Evolutionary conservation across 192 early-diverging fungal species (phyloP).

Genomic region (Backusella mclennaniae): DNA sequence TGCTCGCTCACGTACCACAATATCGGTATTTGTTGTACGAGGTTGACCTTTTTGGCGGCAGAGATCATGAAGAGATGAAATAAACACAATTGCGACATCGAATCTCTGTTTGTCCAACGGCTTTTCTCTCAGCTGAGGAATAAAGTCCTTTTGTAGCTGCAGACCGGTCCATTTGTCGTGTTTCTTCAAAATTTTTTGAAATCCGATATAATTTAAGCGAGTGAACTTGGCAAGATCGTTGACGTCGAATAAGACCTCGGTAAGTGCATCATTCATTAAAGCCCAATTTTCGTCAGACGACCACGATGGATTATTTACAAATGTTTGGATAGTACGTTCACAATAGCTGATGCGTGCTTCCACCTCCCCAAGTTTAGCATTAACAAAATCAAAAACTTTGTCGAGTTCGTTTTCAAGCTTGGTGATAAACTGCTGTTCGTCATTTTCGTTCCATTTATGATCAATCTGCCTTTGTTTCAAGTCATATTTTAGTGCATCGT

Average conservation of each 20-base stretch:
- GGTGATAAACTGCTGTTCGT: slow-evolving; percentile 79
- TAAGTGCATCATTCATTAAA: slow-evolving; percentile 59
- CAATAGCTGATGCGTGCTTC: slow-evolving; percentile 71
- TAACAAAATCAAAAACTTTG: slow-evolving; percentile 76
- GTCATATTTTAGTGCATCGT: slow-evolving; percentile 80
- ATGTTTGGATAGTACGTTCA: slow-evolving; percentile 55
- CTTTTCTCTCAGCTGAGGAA: slow-evolving; percentile 72
- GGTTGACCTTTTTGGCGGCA: slow-evolving; percentile 48
- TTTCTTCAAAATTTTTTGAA: slow-evolving; percentile 96
- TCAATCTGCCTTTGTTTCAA: slow-evolving; percentile 67
- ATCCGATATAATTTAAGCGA: slow-evolving; percentile 82
- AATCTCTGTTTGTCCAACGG: slow-evolving; percentile 87
- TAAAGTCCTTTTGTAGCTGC: slow-evolving; percentile 71
- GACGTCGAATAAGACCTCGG: slow-evolving; percentile 71
- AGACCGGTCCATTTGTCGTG: slow-evolving; percentile 91
- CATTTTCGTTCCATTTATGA: slow-evolving; percentile 57
- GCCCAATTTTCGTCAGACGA: slow-evolving; percentile 47
- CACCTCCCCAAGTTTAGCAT: slow-evolving; percentile 74
- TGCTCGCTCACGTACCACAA: slow-evolving; percentile 65
- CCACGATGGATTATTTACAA: slow-evolving; percentile 50
- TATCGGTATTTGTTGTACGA: slow-evolving; percentile 25
- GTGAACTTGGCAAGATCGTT: slow-evolving; percentile 81
- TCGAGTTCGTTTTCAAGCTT: slow-evolving; percentile 87
- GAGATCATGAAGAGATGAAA: slow-evolving; percentile 78
- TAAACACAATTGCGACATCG: slow-evolving; percentile 83